Evolutionary conservation across 257 asterid species (phyloP), one percentile per base, ranked within the genome.

Genomic region (Verbena officinalis): DNA sequence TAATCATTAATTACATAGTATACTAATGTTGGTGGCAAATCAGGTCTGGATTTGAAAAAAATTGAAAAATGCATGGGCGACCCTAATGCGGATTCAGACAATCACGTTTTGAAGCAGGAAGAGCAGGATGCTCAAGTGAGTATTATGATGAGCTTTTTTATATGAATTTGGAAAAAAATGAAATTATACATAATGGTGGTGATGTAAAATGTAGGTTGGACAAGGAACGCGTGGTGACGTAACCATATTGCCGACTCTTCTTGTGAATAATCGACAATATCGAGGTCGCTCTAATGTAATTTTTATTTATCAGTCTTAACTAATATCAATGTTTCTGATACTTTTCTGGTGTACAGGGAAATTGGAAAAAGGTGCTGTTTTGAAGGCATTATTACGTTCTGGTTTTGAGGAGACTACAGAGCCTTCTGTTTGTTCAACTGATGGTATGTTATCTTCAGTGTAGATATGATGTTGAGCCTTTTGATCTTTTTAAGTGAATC

Each of bases 341-440:
- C 23, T 43, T 7, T 48, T 27, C 33, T 27, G 55, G 55, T 55
- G 71, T 81, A 27, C 81, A 87, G 96, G 96, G 49, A 87, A 87
- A 74, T 71, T 87, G 87, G 96, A 81, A 77, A 87, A 83, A 62
- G 96, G 94, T 60, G 85, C 96, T 6, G 90, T 87, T 49, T 60
- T 80, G 53, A 87, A 85, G 81, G 96, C 96, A 13, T 51, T 87
- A 40, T 87, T n/a, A n/a, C n/a, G 96, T 74, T 40, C 96, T 66
- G 96, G 96, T 61, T 87, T 85, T 67, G 97, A 90, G 83, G 99
- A 94, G 77, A 90, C 99, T 23, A 94, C 99, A 1, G 99, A 94
- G 69, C 99, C 99, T 43, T 68, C 97, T 72, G 99, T 88, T 80
- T 94, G 99, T 75, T 78, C 90, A 78, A 90, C 90, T 77, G 86